phyloP scores from a whole-genome alignment of 169 alveolate genomes.

The Cryptosporidium ubiquitum region DNA sequence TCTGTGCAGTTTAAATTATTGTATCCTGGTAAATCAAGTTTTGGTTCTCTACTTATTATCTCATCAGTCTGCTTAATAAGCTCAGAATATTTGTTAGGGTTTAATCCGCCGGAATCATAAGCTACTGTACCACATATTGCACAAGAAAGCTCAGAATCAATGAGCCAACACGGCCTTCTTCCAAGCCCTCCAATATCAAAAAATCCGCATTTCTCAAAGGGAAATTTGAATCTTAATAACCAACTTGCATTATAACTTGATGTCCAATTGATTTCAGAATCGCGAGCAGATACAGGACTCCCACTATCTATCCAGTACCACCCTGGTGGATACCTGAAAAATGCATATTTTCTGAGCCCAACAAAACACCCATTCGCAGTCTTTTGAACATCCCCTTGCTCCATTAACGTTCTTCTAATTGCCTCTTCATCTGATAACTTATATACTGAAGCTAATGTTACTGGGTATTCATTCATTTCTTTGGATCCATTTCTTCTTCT shows the following conservation, averaged over 20 bases:
- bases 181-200: conserved; percentile 69
- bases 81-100: conserved; percentile 49
- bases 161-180: conserved; percentile 73
- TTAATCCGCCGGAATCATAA: conserved; percentile 63
- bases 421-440: conserved; percentile 62
- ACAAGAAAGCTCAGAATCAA: conserved; percentile 70
- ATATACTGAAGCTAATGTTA: conserved; percentile 62
- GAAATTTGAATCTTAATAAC: conserved; percentile 61
- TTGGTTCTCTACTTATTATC: conserved; percentile 68
- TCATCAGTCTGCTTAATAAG: conserved; percentile 53
- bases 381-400: not conserved
- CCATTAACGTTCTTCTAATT: conserved; percentile 21
- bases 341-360: conserved; percentile 67
- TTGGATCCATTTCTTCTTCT: conserved; percentile 16
- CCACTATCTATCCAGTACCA: conserved; percentile 74
- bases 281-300: conserved; percentile 17
- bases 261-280: conserved; percentile 55
- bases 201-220: conserved; percentile 69
- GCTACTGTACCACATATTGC: conserved; percentile 73
- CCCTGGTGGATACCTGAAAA: conserved; percentile 69
- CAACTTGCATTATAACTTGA: conserved; percentile 66
- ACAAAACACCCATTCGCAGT: conserved; percentile 71
- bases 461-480: conserved; percentile 52
- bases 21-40: conserved; percentile 37
- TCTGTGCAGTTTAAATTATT: conserved; percentile 56